Conservation (phyloP, 768 basidiomycete species). For the Suillus discolor region DNA sequence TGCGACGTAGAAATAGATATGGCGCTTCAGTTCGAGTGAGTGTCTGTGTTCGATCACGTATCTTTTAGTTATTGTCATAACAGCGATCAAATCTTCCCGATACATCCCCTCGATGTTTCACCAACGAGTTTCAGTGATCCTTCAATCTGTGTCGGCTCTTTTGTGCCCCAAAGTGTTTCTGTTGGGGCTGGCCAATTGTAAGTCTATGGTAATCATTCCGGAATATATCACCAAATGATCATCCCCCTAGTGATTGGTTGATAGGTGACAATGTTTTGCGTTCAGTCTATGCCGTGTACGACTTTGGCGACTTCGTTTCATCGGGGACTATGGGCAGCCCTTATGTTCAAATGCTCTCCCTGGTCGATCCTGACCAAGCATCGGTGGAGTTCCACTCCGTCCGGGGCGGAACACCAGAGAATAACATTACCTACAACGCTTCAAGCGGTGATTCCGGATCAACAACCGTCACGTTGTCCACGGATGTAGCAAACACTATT, state of each 20-base stretch:
- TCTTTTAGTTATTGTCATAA: conserved; percentile 14
- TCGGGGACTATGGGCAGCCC: conserved; percentile 71
- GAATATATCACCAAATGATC: conserved; percentile 7
- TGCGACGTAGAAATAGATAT: conserved; percentile 76
- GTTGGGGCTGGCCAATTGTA: conserved; percentile 71
- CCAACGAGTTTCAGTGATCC: conserved; percentile 48
- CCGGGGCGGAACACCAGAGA: conserved; percentile 65
- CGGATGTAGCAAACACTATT: conserved; percentile 59
- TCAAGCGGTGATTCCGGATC: conserved; percentile 46
- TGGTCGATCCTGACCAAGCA: conserved; percentile 69
- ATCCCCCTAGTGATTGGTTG: conserved; percentile 67
- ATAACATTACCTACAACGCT: conserved; percentile 69
- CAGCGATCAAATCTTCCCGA: conserved; percentile 73
- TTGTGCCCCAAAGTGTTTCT: conserved; percentile 63
- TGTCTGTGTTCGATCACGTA: conserved; percentile 12
- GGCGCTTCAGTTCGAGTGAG: conserved; percentile 77
- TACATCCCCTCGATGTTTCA: conserved; percentile 80
- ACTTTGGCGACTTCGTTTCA: conserved; percentile 78
- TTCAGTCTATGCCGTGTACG: conserved; percentile 80
- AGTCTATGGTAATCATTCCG: conserved; percentile 25
- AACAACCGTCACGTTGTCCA: conserved; percentile 54
- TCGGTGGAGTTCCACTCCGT: conserved; percentile 67
- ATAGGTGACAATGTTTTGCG: conserved; percentile 84
- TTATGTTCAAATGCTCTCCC: conserved; percentile 73
- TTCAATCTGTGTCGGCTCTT: conserved; percentile 69